Evolutionary conservation across 2,329 filamentous ascomycete genomes (phyloP).

Genomic region (Sclerotiophoma versabilis): DNA sequence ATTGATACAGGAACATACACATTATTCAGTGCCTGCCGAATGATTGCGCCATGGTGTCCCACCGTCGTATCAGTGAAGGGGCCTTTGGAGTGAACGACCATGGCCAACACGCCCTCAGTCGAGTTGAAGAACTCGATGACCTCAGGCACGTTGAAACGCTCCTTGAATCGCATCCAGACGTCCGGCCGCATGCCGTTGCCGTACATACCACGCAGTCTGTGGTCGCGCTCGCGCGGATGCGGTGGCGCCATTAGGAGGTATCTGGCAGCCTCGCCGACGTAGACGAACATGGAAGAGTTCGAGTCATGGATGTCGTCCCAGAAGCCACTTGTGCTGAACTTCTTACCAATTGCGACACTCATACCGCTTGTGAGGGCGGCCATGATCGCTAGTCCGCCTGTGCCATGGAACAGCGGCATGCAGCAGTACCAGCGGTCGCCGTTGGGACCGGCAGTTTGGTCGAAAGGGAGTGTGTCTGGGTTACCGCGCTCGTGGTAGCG

Average conservation of each 20-base stretch:
- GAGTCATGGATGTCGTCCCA: constrained; percentile 75
- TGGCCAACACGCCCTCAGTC: constrained; percentile 71
- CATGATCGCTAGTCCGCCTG: constrained; percentile 67
- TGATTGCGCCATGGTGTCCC: constrained; percentile 71
- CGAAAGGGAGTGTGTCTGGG: constrained; percentile 43
- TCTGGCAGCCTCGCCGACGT: constrained; percentile 77
- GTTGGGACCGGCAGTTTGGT: constrained; percentile 45
- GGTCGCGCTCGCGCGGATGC: constrained; percentile 64
- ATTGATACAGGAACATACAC: constrained; percentile 70
- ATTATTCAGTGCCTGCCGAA: constrained; percentile 60
- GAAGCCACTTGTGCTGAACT: constrained; percentile 72
- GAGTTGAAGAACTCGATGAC: constrained; percentile 79
- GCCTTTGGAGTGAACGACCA: constrained; percentile 61
- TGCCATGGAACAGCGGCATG: constrained; percentile 80
- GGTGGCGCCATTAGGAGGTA: constrained; percentile 74
- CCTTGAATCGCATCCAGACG: constrained; percentile 69
- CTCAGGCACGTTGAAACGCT: constrained; percentile 67
- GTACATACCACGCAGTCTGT: constrained; percentile 66
- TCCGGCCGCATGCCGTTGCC: constrained; percentile 73
- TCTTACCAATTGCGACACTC: constrained; percentile 67
- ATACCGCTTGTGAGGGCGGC: constrained; percentile 51
- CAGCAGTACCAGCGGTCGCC: constrained; percentile 74
- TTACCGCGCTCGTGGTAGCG: constrained; percentile 44
- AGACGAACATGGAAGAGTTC: constrained; percentile 72
- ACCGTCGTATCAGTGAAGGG: constrained; percentile 66